Evolutionary conservation across 305 asterid species (phyloP).

Genomic region (Rubia tinctorum): DNA sequence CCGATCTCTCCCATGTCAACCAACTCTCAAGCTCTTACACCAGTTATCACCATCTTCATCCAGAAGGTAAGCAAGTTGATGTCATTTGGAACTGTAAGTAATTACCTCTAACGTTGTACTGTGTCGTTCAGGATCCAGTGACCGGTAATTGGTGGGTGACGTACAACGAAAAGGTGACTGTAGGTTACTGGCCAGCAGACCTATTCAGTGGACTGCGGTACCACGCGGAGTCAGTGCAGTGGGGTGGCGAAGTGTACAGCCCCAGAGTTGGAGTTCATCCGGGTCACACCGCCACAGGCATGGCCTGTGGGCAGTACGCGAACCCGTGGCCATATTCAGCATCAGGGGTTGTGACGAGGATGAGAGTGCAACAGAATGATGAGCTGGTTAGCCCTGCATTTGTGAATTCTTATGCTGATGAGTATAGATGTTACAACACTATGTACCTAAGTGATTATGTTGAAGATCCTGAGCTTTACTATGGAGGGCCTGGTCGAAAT

Average conservation of each 20-base stretch:
- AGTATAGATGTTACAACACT: constrained; percentile 45
- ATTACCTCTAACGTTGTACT: neutral
- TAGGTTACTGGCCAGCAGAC: constrained; percentile 67
- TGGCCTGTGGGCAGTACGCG: constrained; percentile 27
- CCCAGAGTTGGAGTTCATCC: constrained; percentile 38
- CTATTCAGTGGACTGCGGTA: neutral
- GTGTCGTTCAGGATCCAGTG: constrained; percentile 37
- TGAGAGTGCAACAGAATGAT: constrained; percentile 40
- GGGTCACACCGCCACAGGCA: constrained; percentile 42
- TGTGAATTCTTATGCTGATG: constrained; percentile 40
- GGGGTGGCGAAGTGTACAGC: constrained; percentile 90
- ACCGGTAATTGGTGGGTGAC: constrained; percentile 71
- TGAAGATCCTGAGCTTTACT: constrained; percentile 66
- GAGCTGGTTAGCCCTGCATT: constrained; percentile 33
- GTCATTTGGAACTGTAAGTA: too few relatives aligned
- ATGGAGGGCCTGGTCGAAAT: constrained; percentile 71
- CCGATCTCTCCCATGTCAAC: constrained; percentile 63
- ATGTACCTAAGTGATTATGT: constrained; percentile 38
- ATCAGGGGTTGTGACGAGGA: constrained; percentile 44
- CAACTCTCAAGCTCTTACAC: constrained; percentile 43
- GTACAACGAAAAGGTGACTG: constrained; percentile 42
- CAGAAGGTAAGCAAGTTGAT: constrained; percentile 32
- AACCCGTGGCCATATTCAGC: constrained; percentile 8
- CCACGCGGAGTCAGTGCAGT: constrained; percentile 54
- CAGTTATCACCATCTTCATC: constrained; percentile 45